phyloP scores from a whole-genome alignment of 352 stramenopile genomes.

The Phytopythium boreale region DNA sequence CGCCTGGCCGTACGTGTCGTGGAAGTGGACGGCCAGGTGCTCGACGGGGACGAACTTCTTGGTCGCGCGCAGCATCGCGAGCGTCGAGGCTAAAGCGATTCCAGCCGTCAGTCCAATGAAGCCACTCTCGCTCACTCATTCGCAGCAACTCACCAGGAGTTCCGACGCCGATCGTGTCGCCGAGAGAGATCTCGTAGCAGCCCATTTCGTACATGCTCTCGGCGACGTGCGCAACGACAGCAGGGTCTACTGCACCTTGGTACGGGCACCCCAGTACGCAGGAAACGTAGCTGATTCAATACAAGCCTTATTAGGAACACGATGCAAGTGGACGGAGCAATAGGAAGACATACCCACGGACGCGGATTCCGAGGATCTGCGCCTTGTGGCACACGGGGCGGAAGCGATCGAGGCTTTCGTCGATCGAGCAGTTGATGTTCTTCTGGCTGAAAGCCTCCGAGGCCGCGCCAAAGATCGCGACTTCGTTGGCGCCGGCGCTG shows the following conservation, averaged over 20 bases:
- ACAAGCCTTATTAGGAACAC: not conserved
- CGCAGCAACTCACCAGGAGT: slow-evolving; percentile 57
- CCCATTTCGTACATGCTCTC: slow-evolving; percentile 90
- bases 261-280: slow-evolving; percentile 97
- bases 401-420: slow-evolving; percentile 94
- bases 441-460: slow-evolving; percentile 94
- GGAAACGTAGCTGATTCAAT: slow-evolving; percentile 86
- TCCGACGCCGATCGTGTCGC: slow-evolving; percentile 93
- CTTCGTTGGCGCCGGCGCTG: slow-evolving; percentile 84
- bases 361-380: slow-evolving; percentile 68
- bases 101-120: not conserved
- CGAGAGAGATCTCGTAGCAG: slow-evolving; percentile 94
- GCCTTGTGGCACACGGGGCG: slow-evolving; percentile 85
- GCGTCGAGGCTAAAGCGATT: slow-evolving; percentile 55
- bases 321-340: slow-evolving; percentile 2
- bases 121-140: not conserved
- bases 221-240: slow-evolving; percentile 80
- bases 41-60: slow-evolving; percentile 82
- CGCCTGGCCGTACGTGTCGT: slow-evolving; percentile 97
- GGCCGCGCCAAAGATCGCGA: slow-evolving; percentile 95
- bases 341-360: slow-evolving; percentile 70
- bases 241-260: slow-evolving; percentile 85
- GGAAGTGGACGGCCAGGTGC: slow-evolving; percentile 94
- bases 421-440: slow-evolving; percentile 98
- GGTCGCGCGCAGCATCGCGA: slow-evolving; percentile 75